These are phyloP conservation scores for Yamadazyma jaroonii DNA, from an alignment of 1,139 yeast genomes.

Conservation along the genomic window DNA sequence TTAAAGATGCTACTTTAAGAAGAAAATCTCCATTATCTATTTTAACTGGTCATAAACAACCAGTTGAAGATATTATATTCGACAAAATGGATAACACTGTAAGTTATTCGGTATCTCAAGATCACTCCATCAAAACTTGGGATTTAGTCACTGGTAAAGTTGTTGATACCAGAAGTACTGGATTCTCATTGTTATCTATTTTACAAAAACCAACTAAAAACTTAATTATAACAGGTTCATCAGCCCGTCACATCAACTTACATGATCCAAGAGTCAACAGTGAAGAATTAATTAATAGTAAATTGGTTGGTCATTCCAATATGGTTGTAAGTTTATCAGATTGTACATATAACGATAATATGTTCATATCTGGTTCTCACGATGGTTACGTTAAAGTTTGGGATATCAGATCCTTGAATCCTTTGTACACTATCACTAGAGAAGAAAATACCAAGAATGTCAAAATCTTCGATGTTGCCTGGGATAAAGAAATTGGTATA, in stretches of 20 bases:
- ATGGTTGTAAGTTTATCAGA: slow-evolving; percentile 80
- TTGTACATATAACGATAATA: slow-evolving; percentile 71
- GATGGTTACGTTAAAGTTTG: slow-evolving; percentile 95
- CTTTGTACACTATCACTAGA: slow-evolving; percentile 84
- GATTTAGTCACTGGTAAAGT: slow-evolving; percentile 81
- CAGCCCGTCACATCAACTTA: slow-evolving; percentile 90
- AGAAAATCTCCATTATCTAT: slow-evolving; percentile 79
- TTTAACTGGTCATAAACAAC: slow-evolving; percentile 77
- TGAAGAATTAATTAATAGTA: slow-evolving; percentile 43
- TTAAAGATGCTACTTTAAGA: slow-evolving; percentile 72
- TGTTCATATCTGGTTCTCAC: slow-evolving; percentile 87
- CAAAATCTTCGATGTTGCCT: slow-evolving; percentile 83
- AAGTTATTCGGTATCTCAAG: slow-evolving; percentile 92
- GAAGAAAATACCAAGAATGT: slow-evolving; percentile 45
- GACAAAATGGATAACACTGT: slow-evolving; percentile 73
- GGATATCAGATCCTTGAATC: slow-evolving; percentile 87
- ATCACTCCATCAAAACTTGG: slow-evolving; percentile 95
- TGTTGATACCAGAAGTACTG: slow-evolving; percentile 84
- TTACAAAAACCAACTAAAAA: slow-evolving; percentile 63
- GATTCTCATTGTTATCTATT: slow-evolving; percentile 79
- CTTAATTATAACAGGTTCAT: slow-evolving; percentile 86
- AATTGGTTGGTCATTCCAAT: slow-evolving; percentile 86
- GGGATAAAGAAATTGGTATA: slow-evolving; percentile 80
- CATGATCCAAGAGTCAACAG: slow-evolving; percentile 77
- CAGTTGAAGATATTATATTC: slow-evolving; percentile 82